Percentiles rank a stretch among this genome's conserved stretches.
Evolutionary conservation across 2,329 filamentous ascomycete genomes (phyloP).

Genomic region (Hymenoscyphus fructigenus): DNA sequence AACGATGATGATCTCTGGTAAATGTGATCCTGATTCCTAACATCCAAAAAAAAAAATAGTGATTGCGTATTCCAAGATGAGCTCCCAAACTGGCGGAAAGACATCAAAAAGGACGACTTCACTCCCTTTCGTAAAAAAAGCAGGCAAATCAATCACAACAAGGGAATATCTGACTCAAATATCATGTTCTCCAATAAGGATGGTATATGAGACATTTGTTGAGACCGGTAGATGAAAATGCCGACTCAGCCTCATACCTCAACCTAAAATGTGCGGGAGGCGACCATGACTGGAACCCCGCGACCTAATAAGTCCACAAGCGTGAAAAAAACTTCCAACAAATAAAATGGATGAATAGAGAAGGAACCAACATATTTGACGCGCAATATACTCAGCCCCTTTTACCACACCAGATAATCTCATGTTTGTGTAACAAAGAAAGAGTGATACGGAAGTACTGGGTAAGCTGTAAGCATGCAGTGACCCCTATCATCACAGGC

Average conservation of each 20-base stretch:
- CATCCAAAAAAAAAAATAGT: too few species aligned
- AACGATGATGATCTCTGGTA: too few species aligned
- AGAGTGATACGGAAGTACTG: background rate
- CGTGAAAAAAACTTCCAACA: background rate
- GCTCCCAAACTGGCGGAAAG: background rate
- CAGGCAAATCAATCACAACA: background rate
- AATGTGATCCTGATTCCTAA: background rate
- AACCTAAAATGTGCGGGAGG: constrained; percentile 4
- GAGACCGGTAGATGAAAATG: background rate
- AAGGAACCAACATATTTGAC: background rate
- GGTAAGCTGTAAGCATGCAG: background rate
- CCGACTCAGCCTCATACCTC: constrained; percentile 1
- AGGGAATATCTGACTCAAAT: background rate
- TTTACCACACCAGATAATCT: constrained; percentile 5
- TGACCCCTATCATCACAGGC: constrained; percentile 6
- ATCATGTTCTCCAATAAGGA: constrained; percentile 7
- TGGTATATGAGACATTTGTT: background rate
- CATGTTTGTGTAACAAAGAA: constrained; percentile 1
- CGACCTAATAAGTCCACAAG: background rate
- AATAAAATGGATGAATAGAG: background rate
- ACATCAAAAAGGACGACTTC: background rate
- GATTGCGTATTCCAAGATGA: too few species aligned
- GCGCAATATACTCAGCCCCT: constrained; percentile 9
- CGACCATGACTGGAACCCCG: background rate
- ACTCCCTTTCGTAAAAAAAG: background rate